Base-by-base conservation (phyloP, 129 eudicot species). In the Glebionis coronaria region DNA sequence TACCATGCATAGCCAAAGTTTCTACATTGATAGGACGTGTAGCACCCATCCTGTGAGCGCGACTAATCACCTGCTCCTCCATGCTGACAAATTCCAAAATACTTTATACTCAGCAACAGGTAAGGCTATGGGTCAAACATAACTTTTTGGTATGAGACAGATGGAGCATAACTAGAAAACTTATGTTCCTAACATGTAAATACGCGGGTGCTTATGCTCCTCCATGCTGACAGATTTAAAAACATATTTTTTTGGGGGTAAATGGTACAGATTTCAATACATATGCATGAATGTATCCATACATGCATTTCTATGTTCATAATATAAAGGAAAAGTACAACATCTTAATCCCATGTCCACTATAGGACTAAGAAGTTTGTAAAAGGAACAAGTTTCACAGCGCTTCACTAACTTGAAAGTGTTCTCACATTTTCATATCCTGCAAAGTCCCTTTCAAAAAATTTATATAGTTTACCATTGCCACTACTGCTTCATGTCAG, bases 41-140 rank as follows among this genome's bases (percentile, higher is more conserved):
- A 61, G 97, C 98, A 77, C 98, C 98, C 98, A 93, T 88, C 74
- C 98, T 80, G 47, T 93, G 98, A 80, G 98, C 98, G 44, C 98
- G 98, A 86, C 98, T 93, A 28, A 93, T 88, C 67, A 93, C 98
- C 78, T 93, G 97, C 74, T 93, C 98, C 79, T 93, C 98, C 98
- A 87, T 86, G 75, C 95, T 93, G 79, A 64, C 61, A 68, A 68
- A 61, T 65, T 75, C 61, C 63, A 67, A 57, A 19, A 20, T 7
- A 35, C 13, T 3, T 9, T 0, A 56, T 2, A 56, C 25, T 56
- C 46, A 29, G 8, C 7, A 6, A 35, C 8, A 0, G 2, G 42
- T 31, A 31, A 31, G 38, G 38, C 38, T 31, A 31, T 31, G 38
- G 38, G 38, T 31, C 38, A 31, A 31, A 31, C 38, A 31, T 31